A percentile compares a stretch with the other conserved stretches of the same genome.
phyloP scores from a whole-genome alignment of 208 protist genomes.

The Trypanosomatidae sp. region DNA sequence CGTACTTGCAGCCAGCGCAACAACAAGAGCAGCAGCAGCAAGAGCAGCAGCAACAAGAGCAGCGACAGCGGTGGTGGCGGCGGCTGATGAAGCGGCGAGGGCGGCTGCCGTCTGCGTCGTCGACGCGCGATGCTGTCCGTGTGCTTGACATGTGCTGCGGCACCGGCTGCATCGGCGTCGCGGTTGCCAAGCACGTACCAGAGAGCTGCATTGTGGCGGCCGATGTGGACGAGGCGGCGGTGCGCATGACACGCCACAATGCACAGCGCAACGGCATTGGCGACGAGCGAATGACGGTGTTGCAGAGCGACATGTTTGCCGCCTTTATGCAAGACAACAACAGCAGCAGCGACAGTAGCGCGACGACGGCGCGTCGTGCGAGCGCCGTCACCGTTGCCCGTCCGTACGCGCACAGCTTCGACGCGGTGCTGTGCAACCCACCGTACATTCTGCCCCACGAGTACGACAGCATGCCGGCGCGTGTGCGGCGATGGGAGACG shows the following conservation, averaged over 20 bases:
- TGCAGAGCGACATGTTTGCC: conserved; percentile 74
- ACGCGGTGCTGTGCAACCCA: conserved; percentile 77
- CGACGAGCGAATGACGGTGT: conserved; percentile 18
- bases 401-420: conserved; percentile 27
- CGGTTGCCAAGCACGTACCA: conserved; percentile 58
- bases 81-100: not conserved
- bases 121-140: conserved; percentile 5
- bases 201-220: conserved; percentile 31
- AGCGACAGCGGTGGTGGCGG: not conserved
- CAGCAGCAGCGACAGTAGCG: not conserved
- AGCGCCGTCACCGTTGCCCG: not conserved
- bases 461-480: conserved; percentile 46
- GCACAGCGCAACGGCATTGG: conserved; percentile 42
- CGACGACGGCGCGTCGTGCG: not conserved
- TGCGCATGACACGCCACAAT: conserved; percentile 29
- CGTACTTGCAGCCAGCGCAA: conserved; percentile 13
- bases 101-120: not conserved
- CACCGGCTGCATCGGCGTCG: conserved; percentile 79
- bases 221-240: conserved; percentile 44
- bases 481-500: conserved; percentile 63
- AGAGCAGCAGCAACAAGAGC: not conserved
- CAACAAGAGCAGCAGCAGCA: not conserved
- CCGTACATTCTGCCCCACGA: conserved; percentile 74
- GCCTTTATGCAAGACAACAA: conserved; percentile 15
- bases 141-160: conserved; percentile 82